These are phyloP conservation scores for Laguncularia racemosa DNA, from an alignment of 345 rosid species.

Conservation along the genomic window DNA sequence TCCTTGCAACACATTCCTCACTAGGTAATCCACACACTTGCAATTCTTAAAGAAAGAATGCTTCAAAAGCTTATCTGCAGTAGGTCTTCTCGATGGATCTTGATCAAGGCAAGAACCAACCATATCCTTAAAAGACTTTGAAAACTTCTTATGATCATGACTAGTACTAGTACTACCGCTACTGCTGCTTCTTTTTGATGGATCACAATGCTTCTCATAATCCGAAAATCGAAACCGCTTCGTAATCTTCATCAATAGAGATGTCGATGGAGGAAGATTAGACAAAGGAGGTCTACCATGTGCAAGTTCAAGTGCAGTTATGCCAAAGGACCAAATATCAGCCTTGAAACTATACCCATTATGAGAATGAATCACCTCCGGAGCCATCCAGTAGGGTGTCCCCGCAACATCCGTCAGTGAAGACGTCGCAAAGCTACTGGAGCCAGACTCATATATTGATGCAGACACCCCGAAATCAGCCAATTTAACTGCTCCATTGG, in stretches of 20 bases:
- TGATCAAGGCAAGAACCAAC: conserved; percentile 73
- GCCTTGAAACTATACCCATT: conserved; percentile 83
- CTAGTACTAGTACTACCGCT: conserved; percentile 16
- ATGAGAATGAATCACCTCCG: conserved; percentile 92
- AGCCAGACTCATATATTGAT: conserved; percentile 50
- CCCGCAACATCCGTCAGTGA: conserved; percentile 70
- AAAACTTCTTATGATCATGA: conserved; percentile 47
- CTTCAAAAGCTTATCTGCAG: conserved; percentile 64
- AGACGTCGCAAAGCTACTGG: conserved; percentile 26
- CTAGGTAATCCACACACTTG: conserved; percentile 50
- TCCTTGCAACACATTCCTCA: conserved; percentile 48
- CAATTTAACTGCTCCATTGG: conserved; percentile 58
- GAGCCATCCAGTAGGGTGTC: conserved; percentile 97
- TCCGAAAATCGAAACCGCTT: conserved; percentile 66
- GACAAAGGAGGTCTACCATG: conserved; percentile 82
- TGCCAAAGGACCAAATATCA: conserved; percentile 94
- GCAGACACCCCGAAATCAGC: conserved; percentile 93
- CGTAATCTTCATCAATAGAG: conserved; percentile 73
- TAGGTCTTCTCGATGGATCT: conserved; percentile 71
- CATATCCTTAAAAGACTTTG: conserved; percentile 74
- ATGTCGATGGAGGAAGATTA: conserved; percentile 69
- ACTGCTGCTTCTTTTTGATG: no score
- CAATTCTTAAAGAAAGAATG: conserved; percentile 69
- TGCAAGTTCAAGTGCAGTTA: conserved; percentile 80
- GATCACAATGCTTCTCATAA: conserved; percentile 34